Evolutionary conservation across 1,139 yeast species (phyloP), one percentile per base, ranked within the genome.

Genomic region (Groenewaldozyma sp.): DNA sequence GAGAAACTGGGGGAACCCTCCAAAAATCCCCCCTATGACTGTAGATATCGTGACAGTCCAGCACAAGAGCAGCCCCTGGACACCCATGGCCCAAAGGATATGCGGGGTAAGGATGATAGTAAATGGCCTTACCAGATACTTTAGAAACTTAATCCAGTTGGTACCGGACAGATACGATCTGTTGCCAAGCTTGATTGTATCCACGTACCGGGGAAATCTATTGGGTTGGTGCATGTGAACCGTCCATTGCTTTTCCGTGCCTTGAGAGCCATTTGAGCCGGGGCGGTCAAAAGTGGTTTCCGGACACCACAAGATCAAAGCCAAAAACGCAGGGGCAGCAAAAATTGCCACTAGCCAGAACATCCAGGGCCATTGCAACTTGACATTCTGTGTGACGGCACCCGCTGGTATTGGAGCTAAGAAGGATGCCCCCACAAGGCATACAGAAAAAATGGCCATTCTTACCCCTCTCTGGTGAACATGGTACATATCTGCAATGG

Each of bases 381-480:
- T 18, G 42, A 71, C 68, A 40, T 69, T 59, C 36, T 72, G 65
- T 13, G 78, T 67, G 50, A 82, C 78, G 49, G 78, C 74, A 24
- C 84, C 84, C 24, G 88, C 88, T 48, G 81, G 71, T 47, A 82
- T 65, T 1, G 93, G 93, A 3, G 91, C 88, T 48, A 82, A 62
- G 53, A 78, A 82, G 5, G 88, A 77, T 38, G 91, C 91, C 16
- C 78, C 73, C 6, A 29, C 76, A 2, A 87, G 78, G 20, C 83
- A 78, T 61, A 82, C 58, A 51, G 82, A 80, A 62, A 82, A 82
- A n/a, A 78, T 68, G 1, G 91, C 82, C 61, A 82, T 69, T 18
- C 76, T 80, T 16, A 79, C 68, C 32, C 93, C 88, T 38, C 83
- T 64, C 55, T 82, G 88, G 58, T 82, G 93, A 50, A 78, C 82